Percentiles rank a stretch among this genome's conserved stretches.
These are phyloP conservation scores for maize (Zea mays) DNA, from an alignment of 176 grass and related monocot genomes.

Conservation along the genomic window Zm-B73-REFERENCE-NAM-5.0 NC_050103.1:162285501-162286000, in stretches of 20 bases:
- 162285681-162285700: constrained; percentile 41
- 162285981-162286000: constrained; percentile 54
- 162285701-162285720: constrained; percentile 60
- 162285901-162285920: constrained; percentile 48
- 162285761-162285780: constrained; percentile 62
- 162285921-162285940: constrained; percentile 52
- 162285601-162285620: constrained; percentile 30
- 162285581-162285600: constrained; percentile 39
- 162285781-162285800: constrained; percentile 67
- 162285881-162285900: constrained; percentile 54
- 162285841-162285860: constrained; percentile 40
- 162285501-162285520: constrained; percentile 53
- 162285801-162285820: constrained; percentile 47
- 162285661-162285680: constrained; percentile 52
- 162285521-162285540: constrained; percentile 48
- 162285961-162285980: constrained; percentile 48
- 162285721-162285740: constrained; percentile 58
- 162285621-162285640: constrained; percentile 46
- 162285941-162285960: constrained; percentile 54
- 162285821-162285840: constrained; percentile 13
- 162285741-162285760: constrained; percentile 59
- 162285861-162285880: constrained; percentile 58
- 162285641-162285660: constrained; percentile 36
- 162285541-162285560: constrained; percentile 47
- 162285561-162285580: constrained; percentile 46